phyloP scores from a whole-genome alignment of 139 green algal species.

The Zygnema cylindricum region DNA sequence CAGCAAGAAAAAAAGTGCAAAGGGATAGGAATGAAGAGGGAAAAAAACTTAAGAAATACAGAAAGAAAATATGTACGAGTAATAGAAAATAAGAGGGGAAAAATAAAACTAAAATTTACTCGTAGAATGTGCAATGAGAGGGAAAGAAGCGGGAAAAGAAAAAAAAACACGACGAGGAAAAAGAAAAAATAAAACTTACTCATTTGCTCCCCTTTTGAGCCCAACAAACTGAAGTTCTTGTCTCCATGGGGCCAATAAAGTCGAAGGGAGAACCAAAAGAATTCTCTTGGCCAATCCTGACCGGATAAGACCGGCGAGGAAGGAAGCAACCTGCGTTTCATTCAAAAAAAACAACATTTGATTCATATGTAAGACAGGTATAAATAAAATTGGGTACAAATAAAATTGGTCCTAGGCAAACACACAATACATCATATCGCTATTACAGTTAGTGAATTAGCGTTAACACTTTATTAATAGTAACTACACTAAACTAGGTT shows the following conservation, averaged over 20 bases:
- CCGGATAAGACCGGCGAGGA: conserved; percentile 47
- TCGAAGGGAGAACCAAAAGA: conserved; percentile 50
- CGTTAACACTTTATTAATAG: too few species aligned
- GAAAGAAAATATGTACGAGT: neutral
- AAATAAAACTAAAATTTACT: neutral
- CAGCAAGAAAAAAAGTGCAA: conserved; percentile 7
- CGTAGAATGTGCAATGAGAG: neutral
- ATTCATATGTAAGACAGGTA: too few species aligned
- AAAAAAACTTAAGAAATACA: too few species aligned
- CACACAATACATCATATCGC: too few species aligned
- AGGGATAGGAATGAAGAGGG: neutral
- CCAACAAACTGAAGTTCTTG: conserved; percentile 37
- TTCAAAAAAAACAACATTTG: too few species aligned
- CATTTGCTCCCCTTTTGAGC: conserved; percentile 5
- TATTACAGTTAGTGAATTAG: too few species aligned
- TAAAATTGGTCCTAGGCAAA: too few species aligned
- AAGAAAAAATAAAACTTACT: neutral
- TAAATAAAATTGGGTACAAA: too few species aligned
- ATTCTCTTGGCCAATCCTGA: conserved; percentile 11
- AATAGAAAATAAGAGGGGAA: neutral
- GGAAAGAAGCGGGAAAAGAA: too few species aligned
- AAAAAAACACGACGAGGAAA: too few species aligned
- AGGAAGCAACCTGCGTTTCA: conserved; percentile 56
- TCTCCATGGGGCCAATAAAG: conserved; percentile 40
- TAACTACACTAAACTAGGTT: too few species aligned